Evolutionary conservation across 306 rosid genomes (phyloP).

Genomic region (Dicorynia guianensis): DNA sequence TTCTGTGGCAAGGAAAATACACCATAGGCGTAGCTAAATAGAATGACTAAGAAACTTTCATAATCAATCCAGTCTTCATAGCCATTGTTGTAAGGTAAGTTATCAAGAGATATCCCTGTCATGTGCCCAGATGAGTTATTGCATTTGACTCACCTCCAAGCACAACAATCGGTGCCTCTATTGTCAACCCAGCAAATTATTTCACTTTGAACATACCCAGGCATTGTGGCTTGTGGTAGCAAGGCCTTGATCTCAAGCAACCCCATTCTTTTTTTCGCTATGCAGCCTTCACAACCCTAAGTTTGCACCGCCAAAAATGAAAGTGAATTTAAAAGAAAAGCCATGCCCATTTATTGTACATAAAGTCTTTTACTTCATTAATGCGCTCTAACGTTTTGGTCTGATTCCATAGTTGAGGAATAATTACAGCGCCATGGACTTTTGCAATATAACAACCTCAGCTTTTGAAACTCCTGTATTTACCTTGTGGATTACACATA

Average conservation of each 20-base stretch:
- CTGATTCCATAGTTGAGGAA: too few species aligned
- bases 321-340: too few species aligned
- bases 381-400: too few species aligned
- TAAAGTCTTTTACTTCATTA: too few species aligned
- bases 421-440: too few species aligned
- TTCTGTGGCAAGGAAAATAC: not conserved
- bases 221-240: not conserved
- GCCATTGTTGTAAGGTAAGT: not conserved
- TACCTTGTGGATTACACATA: too few species aligned
- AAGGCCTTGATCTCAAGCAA: slow-evolving; percentile 27
- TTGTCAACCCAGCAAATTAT: slow-evolving; percentile 35
- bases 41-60: not conserved
- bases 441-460: too few species aligned
- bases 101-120: not conserved
- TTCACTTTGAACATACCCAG: not conserved
- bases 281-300: slow-evolving; percentile 12
- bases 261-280: slow-evolving; percentile 30
- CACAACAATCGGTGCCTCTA: slow-evolving; percentile 21
- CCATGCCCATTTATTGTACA: too few species aligned
- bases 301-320: not conserved
- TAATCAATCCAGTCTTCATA: not conserved
- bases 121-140: not conserved
- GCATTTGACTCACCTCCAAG: slow-evolving; percentile 23
- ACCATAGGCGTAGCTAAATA: too few species aligned
- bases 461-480: too few species aligned